These are phyloP conservation scores for Monosporozyma aquatica DNA, from an alignment of 805 yeast species.

Conservation along the genomic window DNA sequence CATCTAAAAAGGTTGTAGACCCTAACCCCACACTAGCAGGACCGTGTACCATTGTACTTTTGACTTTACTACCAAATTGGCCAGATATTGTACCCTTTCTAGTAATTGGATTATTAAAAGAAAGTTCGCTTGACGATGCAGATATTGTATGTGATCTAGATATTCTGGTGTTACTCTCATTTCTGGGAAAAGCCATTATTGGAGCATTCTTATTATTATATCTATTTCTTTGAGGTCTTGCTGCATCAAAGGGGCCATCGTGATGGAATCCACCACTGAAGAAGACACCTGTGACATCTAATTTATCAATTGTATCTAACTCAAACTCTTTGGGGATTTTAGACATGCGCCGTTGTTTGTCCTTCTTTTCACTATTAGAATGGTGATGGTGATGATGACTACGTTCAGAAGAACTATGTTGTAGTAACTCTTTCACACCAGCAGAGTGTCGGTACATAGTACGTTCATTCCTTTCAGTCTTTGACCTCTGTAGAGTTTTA, in stretches of 20 bases:
- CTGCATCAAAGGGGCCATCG: slow-evolving; percentile 99
- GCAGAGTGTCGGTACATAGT: background rate
- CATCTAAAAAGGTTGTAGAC: slow-evolving; percentile 83
- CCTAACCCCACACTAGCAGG: slow-evolving; percentile 81
- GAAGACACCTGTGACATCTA: slow-evolving; percentile 89
- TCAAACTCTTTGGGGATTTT: background rate
- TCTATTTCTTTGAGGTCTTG: slow-evolving; percentile 83
- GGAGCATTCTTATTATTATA: slow-evolving; percentile 70
- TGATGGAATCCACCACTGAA: slow-evolving; percentile 94
- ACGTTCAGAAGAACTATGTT: background rate
- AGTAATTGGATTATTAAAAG: slow-evolving; percentile 32
- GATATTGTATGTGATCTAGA: slow-evolving; percentile 15
- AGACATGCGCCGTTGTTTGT: background rate
- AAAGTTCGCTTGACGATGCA: slow-evolving; percentile 14
- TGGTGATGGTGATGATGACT: slow-evolving; percentile 3
- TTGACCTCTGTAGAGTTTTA: background rate
- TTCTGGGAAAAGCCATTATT: slow-evolving; percentile 90
- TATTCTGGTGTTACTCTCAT: slow-evolving; percentile 62
- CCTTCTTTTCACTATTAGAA: background rate
- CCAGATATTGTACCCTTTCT: slow-evolving; percentile 42
- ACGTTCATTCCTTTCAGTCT: background rate
- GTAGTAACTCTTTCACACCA: background rate
- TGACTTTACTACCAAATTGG: slow-evolving; percentile 63
- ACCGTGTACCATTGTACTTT: slow-evolving; percentile 63
- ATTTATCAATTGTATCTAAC: slow-evolving; percentile 84